phyloP scores from a whole-genome alignment of 2,329 filamentous ascomycete species.

The Venturia asperata region DNA sequence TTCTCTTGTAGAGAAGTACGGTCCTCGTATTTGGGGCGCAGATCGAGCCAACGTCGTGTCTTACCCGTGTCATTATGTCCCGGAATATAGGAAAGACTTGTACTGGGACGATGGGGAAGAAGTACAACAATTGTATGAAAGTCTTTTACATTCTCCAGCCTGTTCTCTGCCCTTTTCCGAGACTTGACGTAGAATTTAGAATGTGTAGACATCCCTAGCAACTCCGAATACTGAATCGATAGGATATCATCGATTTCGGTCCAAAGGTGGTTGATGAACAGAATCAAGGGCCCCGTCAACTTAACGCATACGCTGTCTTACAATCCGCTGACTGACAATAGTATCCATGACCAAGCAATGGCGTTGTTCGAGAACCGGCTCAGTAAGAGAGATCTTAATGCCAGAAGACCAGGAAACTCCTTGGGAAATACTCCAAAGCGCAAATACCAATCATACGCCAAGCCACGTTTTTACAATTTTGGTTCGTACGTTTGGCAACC shows the following conservation, averaged over 20 bases:
- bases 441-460: neutral
- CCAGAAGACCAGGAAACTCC: neutral
- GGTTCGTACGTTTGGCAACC: neutral
- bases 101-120: neutral
- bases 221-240: neutral
- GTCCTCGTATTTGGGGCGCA: conserved; percentile 2
- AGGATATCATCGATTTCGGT: neutral
- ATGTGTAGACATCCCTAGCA: no score
- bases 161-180: neutral
- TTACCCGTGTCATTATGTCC: neutral
- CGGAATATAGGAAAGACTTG: neutral
- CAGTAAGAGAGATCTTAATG: neutral
- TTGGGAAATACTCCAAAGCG: neutral
- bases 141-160: neutral
- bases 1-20: neutral
- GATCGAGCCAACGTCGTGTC: conserved; percentile 1
- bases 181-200: no score
- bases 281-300: no score
- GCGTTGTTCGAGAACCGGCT: neutral
- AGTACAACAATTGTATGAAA: conserved; percentile 1
- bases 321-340: neutral
- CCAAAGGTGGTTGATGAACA: neutral
- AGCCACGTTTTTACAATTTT: neutral
- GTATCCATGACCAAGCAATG: neutral
- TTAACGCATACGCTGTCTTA: neutral